Evolutionary conservation across 306 rosid species (phyloP).

Genomic region (Ormosia semicastrata): DNA sequence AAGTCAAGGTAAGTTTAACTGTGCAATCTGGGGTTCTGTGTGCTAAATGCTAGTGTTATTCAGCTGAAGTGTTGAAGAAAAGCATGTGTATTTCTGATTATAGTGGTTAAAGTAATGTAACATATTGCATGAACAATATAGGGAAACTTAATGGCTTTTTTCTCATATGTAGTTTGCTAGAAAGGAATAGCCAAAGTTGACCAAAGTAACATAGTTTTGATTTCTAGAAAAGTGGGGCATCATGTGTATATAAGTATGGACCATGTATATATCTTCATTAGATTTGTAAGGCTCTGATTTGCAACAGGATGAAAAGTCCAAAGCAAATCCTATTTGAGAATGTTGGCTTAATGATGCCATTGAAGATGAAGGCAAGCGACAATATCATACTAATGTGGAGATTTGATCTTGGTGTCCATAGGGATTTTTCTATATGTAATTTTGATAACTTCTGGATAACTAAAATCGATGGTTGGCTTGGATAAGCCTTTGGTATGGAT

Average conservation of each 20-base stretch:
- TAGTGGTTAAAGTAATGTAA: not conserved
- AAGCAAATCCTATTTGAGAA: slow-evolving; percentile 74
- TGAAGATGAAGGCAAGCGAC: slow-evolving; percentile 78
- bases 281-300: slow-evolving; percentile 14
- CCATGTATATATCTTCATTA: not conserved
- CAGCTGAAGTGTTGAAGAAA: slow-evolving; percentile 6
- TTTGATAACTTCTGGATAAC: slow-evolving; percentile 14
- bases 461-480: not conserved
- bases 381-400: too few relatives aligned
- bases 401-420: slow-evolving; percentile 98
- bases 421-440: slow-evolving; percentile 38
- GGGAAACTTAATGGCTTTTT: not conserved
- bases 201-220: too few relatives aligned
- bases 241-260: too few relatives aligned
- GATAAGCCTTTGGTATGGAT: not conserved
- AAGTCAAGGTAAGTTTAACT: slow-evolving; percentile 65
- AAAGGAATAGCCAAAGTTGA: too few relatives aligned
- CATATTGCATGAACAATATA: not conserved
- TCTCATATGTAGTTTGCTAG: not conserved
- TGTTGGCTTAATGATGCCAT: slow-evolving; percentile 79
- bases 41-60: not conserved
- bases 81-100: not conserved
- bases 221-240: too few relatives aligned
- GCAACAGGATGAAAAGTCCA: slow-evolving; percentile 80
- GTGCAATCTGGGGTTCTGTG: not conserved